These are phyloP conservation scores for Coniferiporia sulphurascens DNA, from an alignment of 1,284 basidiomycete genomes.

Conservation along the genomic window DNA sequence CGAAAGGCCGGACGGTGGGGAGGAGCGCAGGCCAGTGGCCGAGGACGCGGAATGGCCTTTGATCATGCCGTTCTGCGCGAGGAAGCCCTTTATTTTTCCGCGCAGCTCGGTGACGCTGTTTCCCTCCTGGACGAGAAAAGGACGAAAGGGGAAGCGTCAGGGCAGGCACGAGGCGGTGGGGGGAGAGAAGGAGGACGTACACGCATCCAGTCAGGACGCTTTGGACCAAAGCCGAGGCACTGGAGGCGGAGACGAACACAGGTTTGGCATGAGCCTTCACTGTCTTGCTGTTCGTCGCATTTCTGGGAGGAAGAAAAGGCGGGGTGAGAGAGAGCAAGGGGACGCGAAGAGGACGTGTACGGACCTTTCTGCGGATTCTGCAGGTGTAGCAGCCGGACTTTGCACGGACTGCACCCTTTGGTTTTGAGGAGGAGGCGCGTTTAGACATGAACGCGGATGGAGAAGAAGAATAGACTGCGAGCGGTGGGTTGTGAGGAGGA, in stretches of 20 bases:
- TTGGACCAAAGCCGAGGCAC: constrained; percentile 78
- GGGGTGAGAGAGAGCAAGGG: constrained; percentile 20
- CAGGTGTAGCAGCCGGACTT: constrained; percentile 84
- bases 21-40: not conserved
- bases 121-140: constrained; percentile 46
- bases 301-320: constrained; percentile 46
- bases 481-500: not conserved
- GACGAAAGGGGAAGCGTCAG: not conserved
- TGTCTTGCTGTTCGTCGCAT: constrained; percentile 71
- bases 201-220: constrained; percentile 80
- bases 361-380: constrained; percentile 75
- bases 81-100: constrained; percentile 71
- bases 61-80: constrained; percentile 78
- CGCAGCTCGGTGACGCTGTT: constrained; percentile 61
- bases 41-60: constrained; percentile 59
- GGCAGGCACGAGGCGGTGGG: constrained; percentile 2
- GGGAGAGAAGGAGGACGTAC: constrained; percentile 36
- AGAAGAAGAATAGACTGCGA: not conserved
- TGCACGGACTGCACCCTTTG: constrained; percentile 71
- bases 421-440: constrained; percentile 22
- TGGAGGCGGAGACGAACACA: constrained; percentile 77
- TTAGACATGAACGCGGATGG: not conserved
- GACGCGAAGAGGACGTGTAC: constrained; percentile 21
- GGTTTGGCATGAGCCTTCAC: constrained; percentile 61
- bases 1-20: not conserved